These are phyloP conservation scores for Aspergillus sp. DNA, from an alignment of 2,329 filamentous ascomycete species.

Conservation along the genomic window DNA sequence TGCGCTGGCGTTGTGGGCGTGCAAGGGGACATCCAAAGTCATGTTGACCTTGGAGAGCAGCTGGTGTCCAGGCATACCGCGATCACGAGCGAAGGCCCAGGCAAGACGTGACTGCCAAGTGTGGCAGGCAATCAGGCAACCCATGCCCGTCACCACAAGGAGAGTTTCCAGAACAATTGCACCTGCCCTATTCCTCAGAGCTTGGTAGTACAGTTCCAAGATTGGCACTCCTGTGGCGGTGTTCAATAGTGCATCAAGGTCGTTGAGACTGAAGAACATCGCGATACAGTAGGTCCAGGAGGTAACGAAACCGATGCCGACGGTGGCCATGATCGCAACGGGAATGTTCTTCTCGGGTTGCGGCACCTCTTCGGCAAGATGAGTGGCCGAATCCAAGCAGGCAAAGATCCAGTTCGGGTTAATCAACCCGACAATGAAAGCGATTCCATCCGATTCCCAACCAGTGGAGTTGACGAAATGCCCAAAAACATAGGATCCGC, in stretches of 20 bases:
- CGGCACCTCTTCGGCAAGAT: constrained; percentile 56
- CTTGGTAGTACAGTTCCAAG: constrained; percentile 52
- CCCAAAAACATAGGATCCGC: constrained; percentile 54
- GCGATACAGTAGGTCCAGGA: constrained; percentile 51
- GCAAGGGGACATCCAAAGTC: constrained; percentile 48
- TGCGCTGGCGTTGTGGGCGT: constrained; percentile 50
- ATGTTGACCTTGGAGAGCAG: constrained; percentile 46
- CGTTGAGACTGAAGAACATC: constrained; percentile 54
- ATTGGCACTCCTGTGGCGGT: constrained; percentile 51
- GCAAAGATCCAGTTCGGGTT: constrained; percentile 56
- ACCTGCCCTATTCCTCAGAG: constrained; percentile 45
- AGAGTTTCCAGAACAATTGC: constrained; percentile 51
- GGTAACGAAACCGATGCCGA: constrained; percentile 48
- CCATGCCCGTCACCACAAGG: constrained; percentile 51
- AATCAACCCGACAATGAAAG: constrained; percentile 57
- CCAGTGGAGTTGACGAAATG: constrained; percentile 57
- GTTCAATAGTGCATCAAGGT: constrained; percentile 44
- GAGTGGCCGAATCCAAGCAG: constrained; percentile 54
- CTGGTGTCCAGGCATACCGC: constrained; percentile 49
- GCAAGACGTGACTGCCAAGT: constrained; percentile 55
- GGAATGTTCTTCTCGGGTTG: constrained; percentile 52
- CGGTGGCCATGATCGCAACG: constrained; percentile 54
- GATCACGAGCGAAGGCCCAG: constrained; percentile 56
- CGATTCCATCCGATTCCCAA: constrained; percentile 52
- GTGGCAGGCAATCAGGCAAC: constrained; percentile 51